phyloP scores from a whole-genome alignment of 495 filamentous ascomycete species.

The Bombardia bombarda region DNA sequence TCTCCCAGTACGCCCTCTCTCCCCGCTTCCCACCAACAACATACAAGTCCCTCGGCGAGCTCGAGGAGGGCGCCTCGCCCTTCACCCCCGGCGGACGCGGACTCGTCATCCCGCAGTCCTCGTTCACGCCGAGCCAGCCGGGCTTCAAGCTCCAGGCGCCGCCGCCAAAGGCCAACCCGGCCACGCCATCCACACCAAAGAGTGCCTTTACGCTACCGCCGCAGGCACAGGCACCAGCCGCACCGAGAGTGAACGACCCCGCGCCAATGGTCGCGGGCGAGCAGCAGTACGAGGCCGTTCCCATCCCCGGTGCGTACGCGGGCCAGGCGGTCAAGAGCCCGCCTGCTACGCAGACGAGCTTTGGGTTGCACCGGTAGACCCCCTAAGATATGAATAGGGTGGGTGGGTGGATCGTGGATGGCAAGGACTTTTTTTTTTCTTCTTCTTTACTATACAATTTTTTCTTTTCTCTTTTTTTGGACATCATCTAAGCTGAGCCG shows the following conservation, averaged over 20 bases:
- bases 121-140: conserved; percentile 29
- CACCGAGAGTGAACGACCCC: conserved; percentile 27
- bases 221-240: too few relatives aligned
- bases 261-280: conserved; percentile 53
- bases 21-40: conserved; percentile 46
- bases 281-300: conserved; percentile 57
- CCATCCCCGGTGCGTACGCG: conserved; percentile 57
- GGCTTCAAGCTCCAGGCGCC: conserved; percentile 81
- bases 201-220: conserved; percentile 10
- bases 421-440: conserved; percentile 1
- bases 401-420: not conserved
- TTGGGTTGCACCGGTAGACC: conserved; percentile 19
- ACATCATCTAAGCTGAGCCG: conserved; percentile 11
- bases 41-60: conserved; percentile 40
- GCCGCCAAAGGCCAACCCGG: conserved; percentile 64
- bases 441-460: conserved; percentile 13
- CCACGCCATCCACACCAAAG: conserved; percentile 66
- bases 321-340: conserved; percentile 38
- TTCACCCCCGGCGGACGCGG: conserved; percentile 38
- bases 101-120: conserved; percentile 35
- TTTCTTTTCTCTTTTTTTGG: conserved; percentile 17
- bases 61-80: conserved; percentile 35
- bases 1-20: conserved; percentile 43
- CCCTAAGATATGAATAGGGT: too few relatives aligned
- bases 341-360: conserved; percentile 30